Evolutionary conservation across 1,284 basidiomycete species (phyloP).

Genomic region (Cutaneotrichosporon sp.): DNA sequence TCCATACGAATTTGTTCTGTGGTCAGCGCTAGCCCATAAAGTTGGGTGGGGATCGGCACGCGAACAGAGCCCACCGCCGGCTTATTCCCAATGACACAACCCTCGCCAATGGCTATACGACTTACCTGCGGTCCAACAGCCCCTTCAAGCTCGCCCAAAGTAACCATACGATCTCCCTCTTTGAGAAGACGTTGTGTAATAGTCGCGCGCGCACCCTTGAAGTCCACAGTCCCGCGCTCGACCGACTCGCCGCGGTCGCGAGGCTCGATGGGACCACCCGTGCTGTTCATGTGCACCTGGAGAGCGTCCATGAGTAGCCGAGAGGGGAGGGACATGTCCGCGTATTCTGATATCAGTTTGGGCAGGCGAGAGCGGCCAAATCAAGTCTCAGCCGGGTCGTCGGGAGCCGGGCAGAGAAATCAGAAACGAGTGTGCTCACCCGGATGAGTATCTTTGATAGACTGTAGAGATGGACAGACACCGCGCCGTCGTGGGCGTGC

Average conservation of each 20-base stretch:
- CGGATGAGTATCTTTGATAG: too few species aligned
- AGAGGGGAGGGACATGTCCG: not conserved
- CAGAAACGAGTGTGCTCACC: too few species aligned
- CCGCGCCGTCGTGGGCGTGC: too few species aligned
- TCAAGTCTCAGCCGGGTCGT: too few species aligned
- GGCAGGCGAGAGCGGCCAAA: not conserved
- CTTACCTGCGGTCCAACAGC: not conserved
- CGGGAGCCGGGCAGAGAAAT: too few species aligned
- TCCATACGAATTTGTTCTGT: not conserved
- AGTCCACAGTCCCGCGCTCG: not conserved
- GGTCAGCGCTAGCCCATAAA: too few species aligned
- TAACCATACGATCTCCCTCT: not conserved
- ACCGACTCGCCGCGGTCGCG: not conserved
- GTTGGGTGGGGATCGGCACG: too few species aligned
- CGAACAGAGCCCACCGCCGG: too few species aligned
- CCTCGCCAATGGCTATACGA: too few species aligned
- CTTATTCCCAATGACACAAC: too few species aligned
- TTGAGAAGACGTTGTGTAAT: not conserved
- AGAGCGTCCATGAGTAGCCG: not conserved
- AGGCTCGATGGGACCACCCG: not conserved
- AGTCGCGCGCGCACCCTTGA: not conserved
- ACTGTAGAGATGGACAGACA: too few species aligned
- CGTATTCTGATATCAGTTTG: not conserved
- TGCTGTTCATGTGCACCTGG: not conserved
- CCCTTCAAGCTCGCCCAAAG: not conserved